phyloP scores from a whole-genome alignment of 2,329 filamentous ascomycete species.

The Pestalotiopsis sp. region DNA sequence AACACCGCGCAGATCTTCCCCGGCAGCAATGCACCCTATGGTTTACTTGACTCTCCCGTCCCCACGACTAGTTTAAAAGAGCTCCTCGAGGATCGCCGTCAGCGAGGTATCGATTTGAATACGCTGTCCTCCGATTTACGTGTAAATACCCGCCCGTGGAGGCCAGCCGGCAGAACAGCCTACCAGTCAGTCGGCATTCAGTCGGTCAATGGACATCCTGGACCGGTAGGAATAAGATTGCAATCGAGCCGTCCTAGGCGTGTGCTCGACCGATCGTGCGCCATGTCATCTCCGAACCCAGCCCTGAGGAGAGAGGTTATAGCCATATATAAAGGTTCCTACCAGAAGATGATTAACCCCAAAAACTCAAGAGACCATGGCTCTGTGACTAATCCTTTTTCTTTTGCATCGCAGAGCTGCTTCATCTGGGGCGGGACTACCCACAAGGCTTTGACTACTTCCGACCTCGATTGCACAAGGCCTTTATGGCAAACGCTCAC shows the following conservation, averaged over 20 bases:
- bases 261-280: not conserved
- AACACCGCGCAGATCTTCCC: too few relatives aligned
- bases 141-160: too few relatives aligned
- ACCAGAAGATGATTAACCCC: not conserved
- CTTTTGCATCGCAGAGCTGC: slow-evolving; percentile 61
- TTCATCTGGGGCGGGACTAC: slow-evolving; percentile 83
- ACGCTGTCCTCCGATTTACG: too few relatives aligned
- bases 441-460: slow-evolving; percentile 83
- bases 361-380: not conserved
- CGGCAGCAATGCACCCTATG: too few relatives aligned
- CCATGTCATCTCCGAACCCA: slow-evolving; percentile 42
- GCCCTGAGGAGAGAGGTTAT: slow-evolving; percentile 77
- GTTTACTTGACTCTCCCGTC: too few relatives aligned
- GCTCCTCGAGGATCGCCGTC: too few relatives aligned
- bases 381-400: not conserved
- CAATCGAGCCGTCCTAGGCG: too few relatives aligned
- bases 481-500: slow-evolving; percentile 75
- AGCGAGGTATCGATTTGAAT: too few relatives aligned
- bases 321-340: slow-evolving; percentile 73
- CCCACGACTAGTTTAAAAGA: too few relatives aligned
- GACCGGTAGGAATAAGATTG: not conserved
- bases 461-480: slow-evolving; percentile 75
- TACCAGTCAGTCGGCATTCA: not conserved
- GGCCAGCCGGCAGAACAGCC: not conserved
- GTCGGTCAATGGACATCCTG: not conserved